Conservation (phyloP, 1,284 basidiomycete genomes). For the Sanghuangporus sanghuang region DNA sequence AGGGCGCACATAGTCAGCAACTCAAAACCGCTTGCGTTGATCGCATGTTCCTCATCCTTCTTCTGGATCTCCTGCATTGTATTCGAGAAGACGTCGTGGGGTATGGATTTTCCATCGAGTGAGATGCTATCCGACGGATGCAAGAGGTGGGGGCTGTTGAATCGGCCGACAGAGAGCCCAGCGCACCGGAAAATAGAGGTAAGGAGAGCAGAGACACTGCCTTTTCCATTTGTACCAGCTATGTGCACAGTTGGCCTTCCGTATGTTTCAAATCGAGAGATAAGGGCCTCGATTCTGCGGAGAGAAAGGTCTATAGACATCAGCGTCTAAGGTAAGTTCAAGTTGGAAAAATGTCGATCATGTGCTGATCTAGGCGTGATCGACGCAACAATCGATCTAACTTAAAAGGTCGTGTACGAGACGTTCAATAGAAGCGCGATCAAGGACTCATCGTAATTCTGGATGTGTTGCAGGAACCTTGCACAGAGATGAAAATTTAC, state of each 20-base stretch:
- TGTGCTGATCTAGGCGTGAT: neutral
- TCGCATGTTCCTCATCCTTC: constrained; percentile 39
- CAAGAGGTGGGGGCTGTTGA: constrained; percentile 92
- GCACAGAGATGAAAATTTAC: no score
- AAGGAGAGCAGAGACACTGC: constrained; percentile 82
- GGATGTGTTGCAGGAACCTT: no score
- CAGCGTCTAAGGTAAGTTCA: neutral
- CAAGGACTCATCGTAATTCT: no score
- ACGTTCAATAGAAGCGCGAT: no score
- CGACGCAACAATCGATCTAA: neutral
- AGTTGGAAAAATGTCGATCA: neutral
- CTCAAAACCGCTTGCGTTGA: constrained; percentile 76
- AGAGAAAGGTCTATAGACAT: constrained; percentile 82
- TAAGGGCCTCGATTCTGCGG: constrained; percentile 59
- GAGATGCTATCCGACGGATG: constrained; percentile 75
- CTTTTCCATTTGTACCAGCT: constrained; percentile 97
- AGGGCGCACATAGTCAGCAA: constrained; percentile 78
- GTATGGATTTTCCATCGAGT: constrained; percentile 58
- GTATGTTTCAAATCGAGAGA: constrained; percentile 57
- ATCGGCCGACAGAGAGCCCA: constrained; percentile 64
- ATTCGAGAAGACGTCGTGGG: constrained; percentile 44
- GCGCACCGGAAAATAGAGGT: constrained; percentile 64
- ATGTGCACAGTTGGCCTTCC: constrained; percentile 86
- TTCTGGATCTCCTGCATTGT: constrained; percentile 47
- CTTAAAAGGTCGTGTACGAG: no score